These are phyloP conservation scores for Trichosanthes truncata DNA, from an alignment of 306 rosid genomes.

Conservation along the genomic window DNA sequence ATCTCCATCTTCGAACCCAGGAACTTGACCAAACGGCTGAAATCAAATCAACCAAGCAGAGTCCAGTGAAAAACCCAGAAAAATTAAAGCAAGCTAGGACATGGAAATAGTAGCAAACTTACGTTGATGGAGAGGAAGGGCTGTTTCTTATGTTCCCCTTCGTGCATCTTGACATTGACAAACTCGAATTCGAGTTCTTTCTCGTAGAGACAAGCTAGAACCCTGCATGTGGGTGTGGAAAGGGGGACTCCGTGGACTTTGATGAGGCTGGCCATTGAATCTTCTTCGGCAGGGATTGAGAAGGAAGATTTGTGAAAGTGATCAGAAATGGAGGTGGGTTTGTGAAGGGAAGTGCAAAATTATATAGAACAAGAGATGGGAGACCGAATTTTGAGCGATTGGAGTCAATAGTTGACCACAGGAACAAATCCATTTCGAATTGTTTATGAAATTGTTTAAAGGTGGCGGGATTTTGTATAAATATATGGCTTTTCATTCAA, in stretches of 20 bases:
- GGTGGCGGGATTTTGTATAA: neutral
- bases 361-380: neutral
- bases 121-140: slow-evolving; percentile 52
- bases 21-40: slow-evolving; percentile 83
- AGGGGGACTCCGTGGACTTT: slow-evolving; percentile 41
- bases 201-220: slow-evolving; percentile 37
- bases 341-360: neutral
- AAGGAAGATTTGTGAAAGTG: slow-evolving; percentile 26
- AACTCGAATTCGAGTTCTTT: slow-evolving; percentile 45
- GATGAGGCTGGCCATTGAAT: slow-evolving; percentile 36
- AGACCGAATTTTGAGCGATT: neutral
- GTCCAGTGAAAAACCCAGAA: neutral
- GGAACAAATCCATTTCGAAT: neutral
- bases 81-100: neutral
- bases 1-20: slow-evolving; percentile 64
- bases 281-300: neutral
- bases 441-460: neutral
- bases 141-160: slow-evolving; percentile 48
- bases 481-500: too few relatives aligned
- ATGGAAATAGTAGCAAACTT: slow-evolving; percentile 20
- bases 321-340: neutral
- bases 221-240: slow-evolving; percentile 33
- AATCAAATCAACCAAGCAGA: neutral
- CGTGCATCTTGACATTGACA: slow-evolving; percentile 27
- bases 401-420: neutral